Base-by-base conservation (phyloP, 805 yeast species). In the Pichia paraexigua region DNA sequence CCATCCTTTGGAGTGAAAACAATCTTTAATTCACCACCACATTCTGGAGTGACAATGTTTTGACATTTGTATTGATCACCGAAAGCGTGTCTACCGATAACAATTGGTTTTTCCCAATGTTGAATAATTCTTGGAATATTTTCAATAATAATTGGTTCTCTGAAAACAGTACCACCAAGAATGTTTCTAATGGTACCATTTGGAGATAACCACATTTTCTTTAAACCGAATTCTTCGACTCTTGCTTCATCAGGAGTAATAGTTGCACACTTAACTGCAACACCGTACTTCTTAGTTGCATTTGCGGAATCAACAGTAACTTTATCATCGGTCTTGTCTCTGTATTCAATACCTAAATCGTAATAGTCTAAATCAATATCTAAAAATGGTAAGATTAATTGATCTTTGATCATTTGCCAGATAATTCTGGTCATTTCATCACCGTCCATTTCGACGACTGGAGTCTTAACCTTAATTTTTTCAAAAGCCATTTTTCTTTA, bases 161-260 rank as follows among this genome's bases (percentile, higher is more conserved):
- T 81, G 78, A 92, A 92, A 45, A 92, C 96, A 28, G 97, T 92
- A 54, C 98, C 98, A 47, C 97, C 97, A 54, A 92, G 75, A 56
- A 92, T 85, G 74, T 92, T 92, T 73, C 98, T 84, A 68, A 92
- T 87, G 47, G 98, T 92, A 54, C 98, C 98, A 71, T 92, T 92
- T 57, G 98, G 98, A 17, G 96, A 88, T 54, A 85, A 77, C 97
- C 97, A 92, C 98, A 92, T 92, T 70, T 90, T 86, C 74, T 92
- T 90, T 69, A 92, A 78, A 51, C 78, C 73, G 71, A 89, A 92
- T 71, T 92, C 98, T 69, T 87, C 75, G 49, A 92, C 97, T 63
- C 98, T 82, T 46, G 88, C 94, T 74, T 92, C 98, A 66, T 88
- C 96, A 9, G 98, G 97, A n/a, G 98, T 92, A 68, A 92, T 92